Evolutionary conservation across 2,329 filamentous ascomycete genomes (phyloP), one percentile per base, ranked within the genome.

Genomic region (Colletotrichum musicola): DNA sequence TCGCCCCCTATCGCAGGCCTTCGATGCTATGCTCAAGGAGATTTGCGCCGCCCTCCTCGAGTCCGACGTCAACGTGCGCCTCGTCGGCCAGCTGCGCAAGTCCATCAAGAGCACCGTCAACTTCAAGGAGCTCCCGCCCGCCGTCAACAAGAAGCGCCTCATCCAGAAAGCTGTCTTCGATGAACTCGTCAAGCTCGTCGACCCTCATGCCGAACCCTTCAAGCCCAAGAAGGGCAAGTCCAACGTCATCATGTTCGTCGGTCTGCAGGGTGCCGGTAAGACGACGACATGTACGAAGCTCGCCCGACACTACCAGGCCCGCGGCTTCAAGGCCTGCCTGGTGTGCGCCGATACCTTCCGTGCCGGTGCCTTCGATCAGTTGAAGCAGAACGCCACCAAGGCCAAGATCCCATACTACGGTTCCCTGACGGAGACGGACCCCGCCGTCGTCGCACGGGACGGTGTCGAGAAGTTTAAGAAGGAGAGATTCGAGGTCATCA

Each of bases 211-310:
- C 75, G 95, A 97, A 73, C 92, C 95, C 0, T 99, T 97, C 86
- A 96, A 97, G 80, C 95, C 95, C 22, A 97, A 97, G 84, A 99
- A 98, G 83, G 94, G 95, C 72, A 96, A 94, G 79, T 86, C 92
- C 71, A 99, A 98, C 80, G 93, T 99, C 77, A 98, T 99, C 81
- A 99, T 99, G 96, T 98, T 99, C 79, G 96, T 99, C 71, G 96
- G 96, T 83, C 86, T 99, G 56, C 96, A 99, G 81, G 96, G 96
- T 85, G 94, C 95, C 5, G 96, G 96, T 80, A 99, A 99, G 82
- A 99, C 96, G 25, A 99, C 96, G 1, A 97, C 95, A 13, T 98
- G 96, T 87, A 99, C 96, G 47, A 99, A 99, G 82, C 86, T 99
- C 71, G 96, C 96, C 18, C 86, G 95, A 67, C 95, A 97, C 86